A percentile compares a stretch with the other conserved stretches of the same genome.
These are phyloP conservation scores for Rhinocladiella similis DNA, from an alignment of 2,329 filamentous ascomycete genomes.

Conservation along the genomic window DNA sequence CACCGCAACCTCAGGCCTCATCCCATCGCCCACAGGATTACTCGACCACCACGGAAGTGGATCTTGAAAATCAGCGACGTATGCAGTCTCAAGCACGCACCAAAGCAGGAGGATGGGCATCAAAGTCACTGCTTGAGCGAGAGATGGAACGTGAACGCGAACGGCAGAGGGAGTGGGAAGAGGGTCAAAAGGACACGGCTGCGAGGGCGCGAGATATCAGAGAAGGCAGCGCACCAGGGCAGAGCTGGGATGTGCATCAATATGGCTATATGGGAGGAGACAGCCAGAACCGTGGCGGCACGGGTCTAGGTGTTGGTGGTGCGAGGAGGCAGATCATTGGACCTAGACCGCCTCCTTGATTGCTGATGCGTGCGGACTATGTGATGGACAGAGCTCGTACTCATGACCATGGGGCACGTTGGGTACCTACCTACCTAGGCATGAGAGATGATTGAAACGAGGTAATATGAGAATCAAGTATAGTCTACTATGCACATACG, in stretches of 20 bases:
- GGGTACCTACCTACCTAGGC: background rate
- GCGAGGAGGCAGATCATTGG: constrained; percentile 63
- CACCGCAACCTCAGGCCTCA: constrained; percentile 39
- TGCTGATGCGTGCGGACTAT: background rate
- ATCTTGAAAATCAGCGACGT: constrained; percentile 57
- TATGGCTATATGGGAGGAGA: constrained; percentile 65
- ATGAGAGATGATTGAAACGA: background rate
- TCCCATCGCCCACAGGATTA: constrained; percentile 47
- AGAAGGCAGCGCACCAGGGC: constrained; percentile 49
- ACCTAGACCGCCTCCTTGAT: constrained; percentile 51
- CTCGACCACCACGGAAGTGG: constrained; percentile 56
- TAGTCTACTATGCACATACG: too few relatives aligned
- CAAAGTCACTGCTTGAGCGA: constrained; percentile 63
- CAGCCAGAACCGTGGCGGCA: constrained; percentile 57
- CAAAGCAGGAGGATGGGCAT: constrained; percentile 60
- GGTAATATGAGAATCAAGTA: background rate
- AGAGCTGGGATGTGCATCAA: constrained; percentile 60
- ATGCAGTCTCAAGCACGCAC: constrained; percentile 55
- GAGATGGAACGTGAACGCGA: constrained; percentile 69
- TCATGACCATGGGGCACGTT: too few relatives aligned
- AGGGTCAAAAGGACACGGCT: constrained; percentile 54
- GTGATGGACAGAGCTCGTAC: too few relatives aligned
- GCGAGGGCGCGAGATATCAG: constrained; percentile 48
- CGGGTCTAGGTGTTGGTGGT: constrained; percentile 55
- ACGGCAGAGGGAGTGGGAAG: constrained; percentile 65